Conservation (phyloP, 2,329 filamentous ascomycete species). For the Aspergillus glaucus region DNA sequence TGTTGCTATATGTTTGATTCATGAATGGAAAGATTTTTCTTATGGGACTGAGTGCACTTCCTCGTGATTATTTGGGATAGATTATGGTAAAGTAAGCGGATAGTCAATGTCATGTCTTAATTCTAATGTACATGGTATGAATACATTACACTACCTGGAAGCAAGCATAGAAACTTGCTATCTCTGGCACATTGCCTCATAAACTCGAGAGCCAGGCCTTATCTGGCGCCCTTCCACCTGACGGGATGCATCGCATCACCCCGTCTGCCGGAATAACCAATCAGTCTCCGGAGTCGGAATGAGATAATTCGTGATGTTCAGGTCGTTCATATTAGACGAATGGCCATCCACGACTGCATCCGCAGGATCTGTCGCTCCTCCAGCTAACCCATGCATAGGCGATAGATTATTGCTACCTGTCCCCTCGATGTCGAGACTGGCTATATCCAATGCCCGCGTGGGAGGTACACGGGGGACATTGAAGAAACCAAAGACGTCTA, state of each 20-base stretch:
- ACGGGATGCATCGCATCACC: background rate
- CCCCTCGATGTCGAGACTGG: conserved; percentile 19
- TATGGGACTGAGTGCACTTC: background rate
- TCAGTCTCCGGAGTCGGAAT: conserved; percentile 43
- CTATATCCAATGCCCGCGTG: conserved; percentile 22
- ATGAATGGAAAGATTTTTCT: background rate
- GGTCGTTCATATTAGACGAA: conserved; percentile 28
- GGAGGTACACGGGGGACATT: conserved; percentile 70
- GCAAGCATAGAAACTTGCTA: too few relatives aligned
- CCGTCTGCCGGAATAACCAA: conserved; percentile 35
- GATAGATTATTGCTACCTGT: conserved; percentile 25
- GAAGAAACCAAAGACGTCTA: conserved; percentile 93
- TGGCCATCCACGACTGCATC: conserved; percentile 15
- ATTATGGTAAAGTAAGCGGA: background rate
- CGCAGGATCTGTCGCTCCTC: conserved; percentile 1
- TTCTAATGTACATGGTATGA: background rate
- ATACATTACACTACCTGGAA: background rate
- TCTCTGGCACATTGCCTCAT: too few relatives aligned
- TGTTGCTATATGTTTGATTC: background rate
- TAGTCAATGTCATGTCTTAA: too few relatives aligned
- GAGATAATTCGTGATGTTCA: conserved; percentile 42
- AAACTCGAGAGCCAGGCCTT: too few relatives aligned
- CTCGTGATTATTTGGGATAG: too few relatives aligned
- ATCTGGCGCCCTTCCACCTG: background rate
- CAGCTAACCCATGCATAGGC: conserved; percentile 31